Base-by-base conservation (phyloP, 768 basidiomycete species). In the Amanita pallidorosea region DNA sequence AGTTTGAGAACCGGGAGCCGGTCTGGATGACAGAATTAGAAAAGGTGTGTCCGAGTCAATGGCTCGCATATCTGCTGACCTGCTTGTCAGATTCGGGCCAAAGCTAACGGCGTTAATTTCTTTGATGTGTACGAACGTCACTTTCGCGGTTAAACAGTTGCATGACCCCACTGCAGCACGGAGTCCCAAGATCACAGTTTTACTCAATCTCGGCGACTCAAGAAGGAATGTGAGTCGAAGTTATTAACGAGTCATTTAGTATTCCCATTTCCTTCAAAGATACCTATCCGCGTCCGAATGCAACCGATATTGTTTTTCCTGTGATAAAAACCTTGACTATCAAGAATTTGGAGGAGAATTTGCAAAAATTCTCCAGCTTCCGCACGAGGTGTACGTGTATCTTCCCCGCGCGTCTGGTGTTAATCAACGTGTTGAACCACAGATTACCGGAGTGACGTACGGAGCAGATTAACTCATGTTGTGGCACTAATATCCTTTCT, bases 1-100 rank as follows among this genome's bases (percentile, higher is more conserved):
- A 90, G 63, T 70, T 89, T 60, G 77, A 84, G 49, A 85, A 76
- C 33, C 69, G 80, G 60, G 69, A 70, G 9, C 84, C 88, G 3
- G 75, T 84, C 47, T 85, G 80, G 84, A 85, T 92, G 70, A 79
- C 90, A 12, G 93, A 96, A 66, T 67, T 86, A n/a, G 84, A 93
- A 58, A 96, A 95, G 82, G 87, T 85, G 27, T 7, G 57, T 47
- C 35, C 52, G 23, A 9, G 7, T n/a, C 13, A n/a, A 29, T 27
- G 33, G 18, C 52, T 46, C 27, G 6, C 17, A 11, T 12, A 27
- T 23, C 31, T 15, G 23, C 45, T 53, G 7, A 29, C 38, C 31
- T 23, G 35, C 45, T 47, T 44, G 53, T 25, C 57, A 91, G 89
- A 85, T 94, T 54, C 70, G 80, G 59, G 76, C 81, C 54, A 94